A percentile compares a stretch with the other conserved stretches of the same genome.
Conservation (phyloP, 305 asterid genomes). For the Fraxinus floribunda region DNA sequence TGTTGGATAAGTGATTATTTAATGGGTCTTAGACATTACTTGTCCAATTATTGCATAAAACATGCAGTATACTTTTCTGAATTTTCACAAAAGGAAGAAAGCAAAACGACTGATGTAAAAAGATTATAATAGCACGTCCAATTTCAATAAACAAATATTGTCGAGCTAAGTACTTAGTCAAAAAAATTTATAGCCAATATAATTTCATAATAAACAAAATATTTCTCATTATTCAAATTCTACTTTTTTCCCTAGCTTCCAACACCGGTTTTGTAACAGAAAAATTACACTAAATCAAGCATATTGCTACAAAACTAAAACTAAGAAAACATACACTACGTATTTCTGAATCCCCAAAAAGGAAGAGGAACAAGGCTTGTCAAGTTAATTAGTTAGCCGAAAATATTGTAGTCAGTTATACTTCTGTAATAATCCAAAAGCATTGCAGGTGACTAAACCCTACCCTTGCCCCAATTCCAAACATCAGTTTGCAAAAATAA, state of each 20-base stretch:
- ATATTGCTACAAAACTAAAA: background rate
- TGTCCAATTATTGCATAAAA: background rate
- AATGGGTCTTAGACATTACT: background rate
- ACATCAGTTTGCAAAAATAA: background rate
- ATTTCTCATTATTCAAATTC: background rate
- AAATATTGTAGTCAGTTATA: background rate
- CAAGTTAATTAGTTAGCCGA: background rate
- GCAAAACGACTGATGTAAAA: background rate
- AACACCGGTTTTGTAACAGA: background rate
- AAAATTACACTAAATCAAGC: background rate
- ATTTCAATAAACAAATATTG: background rate
- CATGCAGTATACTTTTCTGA: background rate
- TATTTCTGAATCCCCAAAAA: background rate
- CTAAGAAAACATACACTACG: background rate
- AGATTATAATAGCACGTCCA: background rate
- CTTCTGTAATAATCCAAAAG: background rate
- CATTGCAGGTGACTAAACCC: background rate
- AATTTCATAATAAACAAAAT: background rate
- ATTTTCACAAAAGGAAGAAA: background rate
- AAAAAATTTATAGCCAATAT: background rate
- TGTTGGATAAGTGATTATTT: background rate
- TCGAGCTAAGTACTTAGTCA: background rate
- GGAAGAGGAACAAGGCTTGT: background rate
- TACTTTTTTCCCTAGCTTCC: background rate
- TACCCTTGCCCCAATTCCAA: background rate